phyloP scores from a whole-genome alignment of 2,329 filamentous ascomycete genomes.

The Aspergillus oerlinghausenensis region DNA sequence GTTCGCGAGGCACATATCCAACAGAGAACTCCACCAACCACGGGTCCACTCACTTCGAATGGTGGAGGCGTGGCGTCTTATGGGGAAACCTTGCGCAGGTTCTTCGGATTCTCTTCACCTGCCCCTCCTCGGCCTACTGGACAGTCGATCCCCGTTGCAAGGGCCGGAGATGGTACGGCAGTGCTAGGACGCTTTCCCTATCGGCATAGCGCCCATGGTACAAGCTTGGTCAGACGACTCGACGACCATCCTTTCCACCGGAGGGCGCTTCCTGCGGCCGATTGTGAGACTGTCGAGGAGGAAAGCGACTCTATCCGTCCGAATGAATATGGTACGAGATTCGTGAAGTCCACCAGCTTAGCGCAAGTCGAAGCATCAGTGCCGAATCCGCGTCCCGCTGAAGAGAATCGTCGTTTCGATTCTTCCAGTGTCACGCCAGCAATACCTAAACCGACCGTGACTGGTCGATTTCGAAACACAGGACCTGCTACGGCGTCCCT shows the following conservation, averaged over 20 bases:
- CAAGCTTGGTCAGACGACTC: conserved; percentile 25
- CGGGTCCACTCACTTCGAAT: not conserved
- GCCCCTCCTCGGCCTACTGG: conserved; percentile 7
- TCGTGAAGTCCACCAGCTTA: not conserved
- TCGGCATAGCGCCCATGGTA: conserved; percentile 39
- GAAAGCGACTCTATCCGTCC: not conserved
- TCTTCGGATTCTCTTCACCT: conserved; percentile 24
- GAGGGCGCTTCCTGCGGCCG: conserved; percentile 21
- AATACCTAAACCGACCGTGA: not conserved
- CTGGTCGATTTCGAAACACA: not conserved
- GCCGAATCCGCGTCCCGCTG: not conserved
- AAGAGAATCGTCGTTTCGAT: not conserved
- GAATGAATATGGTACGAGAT: not conserved
- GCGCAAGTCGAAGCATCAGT: not conserved
- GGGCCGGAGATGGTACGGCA: conserved; percentile 39
- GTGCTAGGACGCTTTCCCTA: conserved; percentile 38
- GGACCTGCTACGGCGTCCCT: not conserved
- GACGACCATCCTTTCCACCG: conserved; percentile 34
- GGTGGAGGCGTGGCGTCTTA: conserved; percentile 16
- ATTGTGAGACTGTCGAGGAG: conserved; percentile 4
- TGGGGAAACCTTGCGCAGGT: conserved; percentile 23
- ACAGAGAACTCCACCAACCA: not conserved
- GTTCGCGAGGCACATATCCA: conserved; percentile 6
- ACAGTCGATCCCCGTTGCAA: conserved; percentile 25
- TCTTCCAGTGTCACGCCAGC: not conserved